phyloP scores from a whole-genome alignment of 225 moss, liverwort and hornwort genomes.

The Ulota crispa region DNA sequence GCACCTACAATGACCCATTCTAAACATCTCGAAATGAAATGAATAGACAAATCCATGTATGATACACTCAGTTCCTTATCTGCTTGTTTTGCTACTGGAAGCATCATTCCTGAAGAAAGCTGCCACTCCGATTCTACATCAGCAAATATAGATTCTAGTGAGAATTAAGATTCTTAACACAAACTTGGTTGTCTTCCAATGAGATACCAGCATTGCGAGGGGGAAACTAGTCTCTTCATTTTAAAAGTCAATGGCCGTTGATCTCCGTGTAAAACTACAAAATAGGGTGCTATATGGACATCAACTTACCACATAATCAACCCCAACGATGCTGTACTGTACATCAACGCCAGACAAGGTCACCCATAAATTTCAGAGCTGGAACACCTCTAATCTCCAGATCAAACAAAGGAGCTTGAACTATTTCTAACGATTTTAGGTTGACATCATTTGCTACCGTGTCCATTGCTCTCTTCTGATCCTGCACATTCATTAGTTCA shows the following conservation, averaged over 20 bases:
- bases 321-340: conserved; percentile 8
- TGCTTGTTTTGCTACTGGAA: not conserved
- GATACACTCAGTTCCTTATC: not conserved
- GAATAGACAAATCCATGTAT: not conserved
- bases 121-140: not conserved
- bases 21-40: not conserved
- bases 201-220: not conserved
- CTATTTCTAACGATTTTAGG: conserved; percentile 55
- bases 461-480: conserved; percentile 82
- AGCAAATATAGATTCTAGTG: not conserved
- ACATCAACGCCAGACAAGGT: conserved; percentile 71
- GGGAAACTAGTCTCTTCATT: not conserved
- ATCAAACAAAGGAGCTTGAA: conserved; percentile 82
- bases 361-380: conserved; percentile 82
- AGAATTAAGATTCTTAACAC: not conserved
- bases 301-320: conserved; percentile 16
- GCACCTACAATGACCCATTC: too few species aligned
- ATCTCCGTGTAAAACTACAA: not conserved
- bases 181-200: not conserved
- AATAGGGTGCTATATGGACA: not conserved
- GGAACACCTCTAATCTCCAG: conserved; percentile 89
- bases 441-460: conserved; percentile 58
- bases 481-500: conserved; percentile 48
- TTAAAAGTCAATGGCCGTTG: not conserved
- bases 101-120: not conserved